These are phyloP conservation scores for Colletotrichum noveboracense DNA, from an alignment of 2,329 filamentous ascomycete genomes.

Conservation along the genomic window DNA sequence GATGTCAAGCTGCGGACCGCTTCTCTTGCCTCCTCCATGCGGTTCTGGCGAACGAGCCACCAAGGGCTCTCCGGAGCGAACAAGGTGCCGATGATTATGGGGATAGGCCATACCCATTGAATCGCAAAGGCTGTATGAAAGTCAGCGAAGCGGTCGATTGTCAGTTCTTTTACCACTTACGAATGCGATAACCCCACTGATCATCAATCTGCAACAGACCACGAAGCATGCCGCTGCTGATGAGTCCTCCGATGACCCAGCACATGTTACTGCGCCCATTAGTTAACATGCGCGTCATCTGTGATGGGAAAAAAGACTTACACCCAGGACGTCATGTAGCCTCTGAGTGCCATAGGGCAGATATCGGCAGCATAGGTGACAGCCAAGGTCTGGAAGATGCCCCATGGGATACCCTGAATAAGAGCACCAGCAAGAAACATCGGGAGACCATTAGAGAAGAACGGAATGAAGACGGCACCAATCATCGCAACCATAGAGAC, in stretches of 20 bases:
- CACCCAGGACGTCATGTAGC: conserved; percentile 17
- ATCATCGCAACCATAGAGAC: conserved; percentile 41
- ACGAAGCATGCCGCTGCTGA: conserved; percentile 39
- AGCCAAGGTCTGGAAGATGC: conserved; percentile 37
- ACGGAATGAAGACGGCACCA: conserved; percentile 50
- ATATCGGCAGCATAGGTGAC: conserved; percentile 44
- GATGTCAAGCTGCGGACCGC: conserved; percentile 8
- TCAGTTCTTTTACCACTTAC: background rate
- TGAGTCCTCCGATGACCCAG: conserved; percentile 45
- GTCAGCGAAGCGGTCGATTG: background rate
- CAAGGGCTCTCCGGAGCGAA: conserved; percentile 29
- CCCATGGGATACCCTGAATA: conserved; percentile 40
- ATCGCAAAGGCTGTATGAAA: conserved; percentile 34
- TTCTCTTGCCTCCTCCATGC: conserved; percentile 25
- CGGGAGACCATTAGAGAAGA: conserved; percentile 46
- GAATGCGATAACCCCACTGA: conserved; percentile 51
- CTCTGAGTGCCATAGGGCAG: conserved; percentile 37
- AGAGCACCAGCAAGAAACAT: conserved; percentile 45
- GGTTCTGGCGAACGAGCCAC: conserved; percentile 28
- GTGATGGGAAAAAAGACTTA: conserved; percentile 30
- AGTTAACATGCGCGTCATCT: background rate
- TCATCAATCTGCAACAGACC: conserved; percentile 31
- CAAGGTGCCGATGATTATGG: conserved; percentile 22
- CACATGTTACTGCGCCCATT: conserved; percentile 37
- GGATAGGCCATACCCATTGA: conserved; percentile 25